A percentile compares a stretch with the other conserved stretches of the same genome.
These are phyloP conservation scores for Tolypocladium album DNA, from an alignment of 2,329 filamentous ascomycete genomes.

Conservation along the genomic window DNA sequence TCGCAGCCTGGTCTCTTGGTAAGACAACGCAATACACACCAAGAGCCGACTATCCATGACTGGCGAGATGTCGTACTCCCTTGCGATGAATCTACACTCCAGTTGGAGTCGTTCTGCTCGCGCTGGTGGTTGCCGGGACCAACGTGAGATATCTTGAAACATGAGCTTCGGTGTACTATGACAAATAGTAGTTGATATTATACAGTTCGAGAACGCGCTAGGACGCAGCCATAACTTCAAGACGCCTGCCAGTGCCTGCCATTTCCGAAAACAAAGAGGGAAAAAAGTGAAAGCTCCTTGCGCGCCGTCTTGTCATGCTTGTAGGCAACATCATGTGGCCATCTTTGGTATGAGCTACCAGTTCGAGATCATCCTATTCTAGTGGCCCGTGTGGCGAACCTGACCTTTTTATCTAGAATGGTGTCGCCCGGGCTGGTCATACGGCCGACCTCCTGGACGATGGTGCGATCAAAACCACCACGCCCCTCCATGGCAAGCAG, in stretches of 20 bases:
- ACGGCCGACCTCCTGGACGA: conserved; percentile 16
- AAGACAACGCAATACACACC: no score
- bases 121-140: no score
- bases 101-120: no score
- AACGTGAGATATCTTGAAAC: no score
- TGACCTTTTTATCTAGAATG: conserved; percentile 19
- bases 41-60: no score
- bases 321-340: not conserved
- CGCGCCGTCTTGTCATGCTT: not conserved
- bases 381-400: conserved; percentile 7
- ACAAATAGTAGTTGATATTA: no score
- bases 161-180: no score
- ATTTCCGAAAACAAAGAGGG: not conserved
- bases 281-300: not conserved
- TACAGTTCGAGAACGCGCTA: not conserved
- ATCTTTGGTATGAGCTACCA: not conserved
- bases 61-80: no score
- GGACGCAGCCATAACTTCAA: not conserved
- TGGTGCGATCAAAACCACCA: conserved; percentile 11
- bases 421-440: conserved; percentile 9
- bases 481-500: conserved; percentile 26
- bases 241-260: not conserved
- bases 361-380: not conserved
- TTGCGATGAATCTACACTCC: no score
- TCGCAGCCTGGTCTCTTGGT: no score